These are phyloP conservation scores for Fusarium nematophilum DNA, from an alignment of 2,329 filamentous ascomycete genomes.

Conservation along the genomic window DNA sequence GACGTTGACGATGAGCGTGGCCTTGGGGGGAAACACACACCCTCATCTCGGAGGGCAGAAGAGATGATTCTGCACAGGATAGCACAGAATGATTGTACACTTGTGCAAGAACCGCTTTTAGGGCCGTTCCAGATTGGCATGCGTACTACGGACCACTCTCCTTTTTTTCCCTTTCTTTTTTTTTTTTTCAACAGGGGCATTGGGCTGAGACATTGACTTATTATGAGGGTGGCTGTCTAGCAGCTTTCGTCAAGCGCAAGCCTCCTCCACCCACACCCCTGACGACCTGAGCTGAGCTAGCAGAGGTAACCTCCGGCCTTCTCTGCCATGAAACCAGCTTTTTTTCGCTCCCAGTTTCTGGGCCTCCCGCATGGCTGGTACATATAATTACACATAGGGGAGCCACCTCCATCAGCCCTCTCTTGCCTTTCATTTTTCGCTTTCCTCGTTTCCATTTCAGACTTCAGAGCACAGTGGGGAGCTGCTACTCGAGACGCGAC, in stretches of 20 bases:
- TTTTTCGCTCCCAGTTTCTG: constrained; percentile 10
- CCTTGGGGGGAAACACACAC: too few species aligned
- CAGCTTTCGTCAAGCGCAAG: constrained; percentile 21
- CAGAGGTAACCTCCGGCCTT: constrained; percentile 12
- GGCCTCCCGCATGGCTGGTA: neutral
- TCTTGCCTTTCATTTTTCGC: constrained; percentile 4
- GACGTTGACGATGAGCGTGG: constrained; percentile 6
- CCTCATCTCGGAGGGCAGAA: too few species aligned
- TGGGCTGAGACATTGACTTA: constrained; percentile 48
- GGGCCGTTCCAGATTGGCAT: constrained; percentile 7
- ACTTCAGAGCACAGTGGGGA: constrained; percentile 8
- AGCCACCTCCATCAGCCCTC: neutral
- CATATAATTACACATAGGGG: constrained; percentile 37
- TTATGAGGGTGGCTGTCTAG: constrained; percentile 32
- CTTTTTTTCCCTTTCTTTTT: neutral
- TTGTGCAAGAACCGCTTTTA: neutral
- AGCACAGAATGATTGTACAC: neutral
- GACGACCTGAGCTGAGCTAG: constrained; percentile 30
- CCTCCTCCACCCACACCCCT: constrained; percentile 30
- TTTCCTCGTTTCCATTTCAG: constrained; percentile 12
- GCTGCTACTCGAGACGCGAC: constrained; percentile 22
- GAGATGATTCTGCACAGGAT: neutral
- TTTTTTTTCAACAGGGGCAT: constrained; percentile 3
- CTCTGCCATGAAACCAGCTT: constrained; percentile 32
- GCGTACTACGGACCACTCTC: neutral